Evolutionary conservation across 1,139 yeast genomes (phyloP).

Genomic region (Meyerozyma carpophila): DNA sequence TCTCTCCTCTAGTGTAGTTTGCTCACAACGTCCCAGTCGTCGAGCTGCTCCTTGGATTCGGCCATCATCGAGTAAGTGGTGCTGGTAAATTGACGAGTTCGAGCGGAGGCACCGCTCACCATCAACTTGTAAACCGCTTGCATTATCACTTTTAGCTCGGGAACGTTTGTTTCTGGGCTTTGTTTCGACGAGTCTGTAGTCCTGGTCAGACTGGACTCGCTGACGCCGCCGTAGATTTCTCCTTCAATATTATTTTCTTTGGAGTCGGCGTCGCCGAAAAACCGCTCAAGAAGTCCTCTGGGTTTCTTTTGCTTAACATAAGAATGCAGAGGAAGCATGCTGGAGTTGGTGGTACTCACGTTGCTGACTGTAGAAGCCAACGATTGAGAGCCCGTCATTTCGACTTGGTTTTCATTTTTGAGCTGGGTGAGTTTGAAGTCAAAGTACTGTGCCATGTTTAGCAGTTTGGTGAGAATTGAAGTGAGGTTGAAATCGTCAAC

Average conservation of each 20-base stretch:
- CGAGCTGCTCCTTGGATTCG: constrained; percentile 27
- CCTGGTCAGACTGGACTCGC: constrained; percentile 12
- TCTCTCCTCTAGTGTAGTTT: constrained; percentile 7
- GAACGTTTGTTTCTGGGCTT: constrained; percentile 6
- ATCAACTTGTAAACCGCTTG: constrained; percentile 25
- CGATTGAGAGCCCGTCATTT: constrained; percentile 4
- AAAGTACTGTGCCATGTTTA: constrained; percentile 13
- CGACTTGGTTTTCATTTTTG: constrained; percentile 8
- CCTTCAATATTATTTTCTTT: constrained; percentile 3
- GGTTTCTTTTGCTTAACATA: neutral
- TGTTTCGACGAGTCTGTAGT: constrained; percentile 2
- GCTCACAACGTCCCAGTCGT: constrained; percentile 43
- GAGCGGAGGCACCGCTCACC: constrained; percentile 9
- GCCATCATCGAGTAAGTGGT: constrained; percentile 8
- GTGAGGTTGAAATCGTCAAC: constrained; percentile 14
- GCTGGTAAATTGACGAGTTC: neutral
- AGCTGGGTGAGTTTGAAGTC: constrained; percentile 8
- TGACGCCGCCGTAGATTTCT: constrained; percentile 20
- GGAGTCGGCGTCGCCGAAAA: neutral
- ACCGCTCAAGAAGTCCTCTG: neutral
- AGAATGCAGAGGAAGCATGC: neutral
- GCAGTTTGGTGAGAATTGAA: constrained; percentile 17
- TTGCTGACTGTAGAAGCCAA: neutral
- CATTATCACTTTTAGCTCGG: constrained; percentile 16
- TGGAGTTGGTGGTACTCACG: neutral